Evolutionary conservation across 2,329 filamentous ascomycete genomes (phyloP), one percentile per base, ranked within the genome.

Genomic region (Diaporthe ampelina): DNA sequence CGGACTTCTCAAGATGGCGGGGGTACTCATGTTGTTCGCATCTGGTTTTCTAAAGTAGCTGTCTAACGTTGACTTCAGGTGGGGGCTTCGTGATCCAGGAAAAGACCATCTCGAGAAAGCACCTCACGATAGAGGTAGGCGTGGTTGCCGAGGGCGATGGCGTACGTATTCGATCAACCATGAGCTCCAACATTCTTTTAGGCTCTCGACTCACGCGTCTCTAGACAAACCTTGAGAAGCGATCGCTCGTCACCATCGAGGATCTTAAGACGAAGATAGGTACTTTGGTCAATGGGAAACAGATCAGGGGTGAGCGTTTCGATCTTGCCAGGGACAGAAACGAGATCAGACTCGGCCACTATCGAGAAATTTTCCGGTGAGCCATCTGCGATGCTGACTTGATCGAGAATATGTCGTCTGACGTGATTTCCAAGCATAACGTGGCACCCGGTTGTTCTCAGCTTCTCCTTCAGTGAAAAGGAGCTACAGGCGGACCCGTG

Each of bases 261-360:
- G 97, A 98, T 79, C 87, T 94, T 76, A 87, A 90, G n/a, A 97
- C 95, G 5, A 97, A 97, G 80, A 91, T 93, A 76, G 96, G 97
- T 17, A 98, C 95, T 0, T 86, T 88, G 4, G 86, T 98, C 72
- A 93, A 98, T 80, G 94, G 91, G 7, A 87, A 90, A 58, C 90
- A 91, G 79, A 90, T 95, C 76, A 91, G 91, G 77, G 92, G 91
- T 32, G 85, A 89, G 72, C 89, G 87, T 61, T 86, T 88, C 76
- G 85, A 87, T 13, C 82, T 95, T n/a, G 84, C 86, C 0, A 84
- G 86, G 26, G 86, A 88, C 45, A 84, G 89, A 67, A 93, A 94
- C 78, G 88, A 88, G 37, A 89, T 98, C 73, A 89, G 89, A 76
- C 87, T 98, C 81, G 95, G 94, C 0, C 91, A 89, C 77, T 94